Evolutionary conservation across 208 protist genomes (phyloP), one percentile per base, ranked within the genome.

Genomic region (Leishmania tarentolae): DNA sequence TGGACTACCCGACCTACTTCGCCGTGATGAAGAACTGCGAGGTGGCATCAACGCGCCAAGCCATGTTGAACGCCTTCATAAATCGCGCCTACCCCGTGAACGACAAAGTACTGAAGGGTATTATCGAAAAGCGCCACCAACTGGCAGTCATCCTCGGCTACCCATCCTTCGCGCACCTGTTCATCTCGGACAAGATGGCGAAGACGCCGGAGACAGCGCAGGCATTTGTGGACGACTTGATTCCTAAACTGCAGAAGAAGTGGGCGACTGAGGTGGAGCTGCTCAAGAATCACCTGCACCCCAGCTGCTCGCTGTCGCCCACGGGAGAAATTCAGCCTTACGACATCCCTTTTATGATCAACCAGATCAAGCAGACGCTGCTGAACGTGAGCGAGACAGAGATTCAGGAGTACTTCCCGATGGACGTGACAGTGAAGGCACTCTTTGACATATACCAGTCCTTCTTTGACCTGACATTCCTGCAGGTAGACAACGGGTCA

Each of bases 1-100:
- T 96, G 86, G 94, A 97, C 83, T 96, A 96, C 78, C 92, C 94
- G 42, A 97, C 94, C 19, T 96, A 92, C 87, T 96, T 95, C 84
- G 91, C 84, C 11, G 90, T 97, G 40, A 93, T 96, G 94, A 91
- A 89, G 80, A 93, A 91, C 82, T 97, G 94, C 86, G 86, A 94
- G 79, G 88, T 97, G 42, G 90, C 91, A 21, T 80, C 87, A 68
- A 97, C 94, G 76, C 91, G 94, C 8, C 66, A 87, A 72, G 72
- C 74, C 28, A 91, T 97, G 86, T 42, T 75, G 42, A 77, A 78
- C 69, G 89, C 89, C 57, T 91, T 95, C 75, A 89, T 88, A 79
- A 96, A 95, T 78, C 89, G 92, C 56, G 92, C 90, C 28, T 94
- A 94, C 88, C 91, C 92, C 40, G 82, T 73, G 21, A 97, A 97